These are phyloP conservation scores for Phytopythium vexans DNA, from an alignment of 352 stramenopile species.

Conservation along the genomic window DNA sequence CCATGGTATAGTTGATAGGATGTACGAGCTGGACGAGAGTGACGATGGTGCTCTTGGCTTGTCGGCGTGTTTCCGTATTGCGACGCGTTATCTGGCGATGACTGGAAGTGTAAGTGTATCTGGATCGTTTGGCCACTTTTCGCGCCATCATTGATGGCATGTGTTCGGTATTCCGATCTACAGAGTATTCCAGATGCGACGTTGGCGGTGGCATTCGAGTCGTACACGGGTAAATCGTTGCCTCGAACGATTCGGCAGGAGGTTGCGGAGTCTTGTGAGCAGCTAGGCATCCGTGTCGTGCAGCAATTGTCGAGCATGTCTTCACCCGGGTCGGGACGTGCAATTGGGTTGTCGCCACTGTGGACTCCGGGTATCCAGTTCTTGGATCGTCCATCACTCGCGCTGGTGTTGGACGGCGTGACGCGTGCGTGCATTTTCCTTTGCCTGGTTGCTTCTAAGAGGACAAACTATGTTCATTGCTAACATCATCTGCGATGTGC, in stretches of 20 bases:
- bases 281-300: not conserved
- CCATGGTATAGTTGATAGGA: slow-evolving; percentile 18
- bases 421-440: too few species aligned
- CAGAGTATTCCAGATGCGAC: not conserved
- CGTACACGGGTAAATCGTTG: slow-evolving; percentile 22
- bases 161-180: too few species aligned
- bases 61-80: slow-evolving; percentile 31
- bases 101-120: slow-evolving; percentile 17
- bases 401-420: too few species aligned
- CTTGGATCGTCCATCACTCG: slow-evolving; percentile 2
- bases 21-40: slow-evolving; percentile 13
- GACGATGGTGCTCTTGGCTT: slow-evolving; percentile 9
- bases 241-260: slow-evolving; percentile 8
- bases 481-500: too few species aligned
- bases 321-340: too few species aligned
- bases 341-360: not conserved
- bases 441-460: not conserved
- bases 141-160: too few species aligned
- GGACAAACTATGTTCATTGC: not conserved
- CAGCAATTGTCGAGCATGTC: not conserved
- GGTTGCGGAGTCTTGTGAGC: not conserved
- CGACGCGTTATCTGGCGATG: slow-evolving; percentile 17
- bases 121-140: not conserved
- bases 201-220: slow-evolving; percentile 20
- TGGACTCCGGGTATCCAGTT: slow-evolving; percentile 3